phyloP scores from a whole-genome alignment of 2,329 filamentous ascomycete genomes.

The Clonostachys rhizophaga region DNA sequence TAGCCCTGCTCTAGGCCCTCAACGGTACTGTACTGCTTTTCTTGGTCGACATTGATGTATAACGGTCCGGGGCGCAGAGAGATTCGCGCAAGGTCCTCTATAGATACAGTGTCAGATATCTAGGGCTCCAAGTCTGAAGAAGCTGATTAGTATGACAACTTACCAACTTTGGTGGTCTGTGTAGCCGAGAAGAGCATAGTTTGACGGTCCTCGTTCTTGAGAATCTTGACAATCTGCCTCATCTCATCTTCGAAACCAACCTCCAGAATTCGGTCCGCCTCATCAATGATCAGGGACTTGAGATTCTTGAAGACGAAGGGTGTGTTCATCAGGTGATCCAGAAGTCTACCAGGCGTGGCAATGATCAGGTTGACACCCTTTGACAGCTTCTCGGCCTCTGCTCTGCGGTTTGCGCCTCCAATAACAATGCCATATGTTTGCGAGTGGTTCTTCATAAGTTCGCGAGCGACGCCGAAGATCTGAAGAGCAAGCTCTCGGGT shows the following conservation, averaged over 20 bases:
- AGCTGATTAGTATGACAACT: conserved; percentile 2
- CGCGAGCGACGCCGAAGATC: conserved; percentile 91
- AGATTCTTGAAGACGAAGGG: conserved; percentile 91
- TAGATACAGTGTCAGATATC: not conserved
- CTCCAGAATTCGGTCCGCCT: conserved; percentile 94
- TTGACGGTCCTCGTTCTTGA: conserved; percentile 74
- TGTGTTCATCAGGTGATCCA: conserved; percentile 93
- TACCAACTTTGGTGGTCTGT: conserved; percentile 86
- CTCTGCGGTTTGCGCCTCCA: conserved; percentile 84
- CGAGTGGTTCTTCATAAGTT: conserved; percentile 91
- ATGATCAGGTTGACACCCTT: conserved; percentile 96
- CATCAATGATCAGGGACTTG: conserved; percentile 89
- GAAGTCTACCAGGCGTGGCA: conserved; percentile 84
- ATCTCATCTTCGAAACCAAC: conserved; percentile 99
- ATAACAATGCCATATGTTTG: conserved; percentile 95
- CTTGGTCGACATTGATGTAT: conserved; percentile 94
- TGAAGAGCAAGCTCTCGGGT: conserved; percentile 92
- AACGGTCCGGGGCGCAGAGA: conserved; percentile 86
- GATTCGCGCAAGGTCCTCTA: conserved; percentile 87
- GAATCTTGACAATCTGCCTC: conserved; percentile 90
- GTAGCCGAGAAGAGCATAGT: conserved; percentile 99
- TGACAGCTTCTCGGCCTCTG: conserved; percentile 87
- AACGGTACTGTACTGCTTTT: conserved; percentile 86
- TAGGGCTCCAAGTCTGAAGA: not conserved
- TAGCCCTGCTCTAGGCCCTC: conserved; percentile 95